Evolutionary conservation across 129 eudicot species (phyloP), one percentile per base, ranked within the genome.

Genomic region (Tagetes patula): DNA sequence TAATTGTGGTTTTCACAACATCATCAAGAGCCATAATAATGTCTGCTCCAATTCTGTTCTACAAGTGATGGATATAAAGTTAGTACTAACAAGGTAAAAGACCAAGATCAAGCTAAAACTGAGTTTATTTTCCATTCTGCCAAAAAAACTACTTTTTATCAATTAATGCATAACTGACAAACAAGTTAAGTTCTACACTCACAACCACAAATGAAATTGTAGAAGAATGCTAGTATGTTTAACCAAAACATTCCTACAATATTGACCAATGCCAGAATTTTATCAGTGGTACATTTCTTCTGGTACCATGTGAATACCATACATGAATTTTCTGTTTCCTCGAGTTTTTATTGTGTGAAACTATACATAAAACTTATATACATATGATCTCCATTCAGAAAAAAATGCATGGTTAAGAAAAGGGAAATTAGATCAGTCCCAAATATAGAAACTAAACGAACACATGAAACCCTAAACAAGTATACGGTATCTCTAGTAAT

Each of bases 31-130:
- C 98, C 98, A 92, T 92, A 45, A 92, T 92, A 52, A 92, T 92
- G 80, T 92, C 98, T 66, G 98, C 98, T 79, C 98, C 98, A 72
- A 92, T 92, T 82, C 98, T 88, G 82, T 92, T 92, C 98, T 92
- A 91, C 79, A 71, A 71, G 70, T 79, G 40, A 75, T 30, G 80
- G 68, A 73, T 49, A 56, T 66, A 60, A 4, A 64, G 10, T 61
- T 61, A 69, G 70, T 62, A 74, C 67, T 27, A 41, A 48, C 49
- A 37, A 47, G 14, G 4, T 9, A 47, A 72, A 59, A 67, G 40
- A 75, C 52, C 58, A 59, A 67, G 60, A n/a, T 60, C 65, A 77
- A 56, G 43, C 43, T 71, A 31, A 58, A 47, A 20, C 34, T 70
- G 20, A 64, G 47, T 75, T 33, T 32, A 42, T 20, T 75, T 68